These are phyloP conservation scores for Penicillium psychrosexuale DNA, from an alignment of 2,329 filamentous ascomycete species.

Conservation along the genomic window DNA sequence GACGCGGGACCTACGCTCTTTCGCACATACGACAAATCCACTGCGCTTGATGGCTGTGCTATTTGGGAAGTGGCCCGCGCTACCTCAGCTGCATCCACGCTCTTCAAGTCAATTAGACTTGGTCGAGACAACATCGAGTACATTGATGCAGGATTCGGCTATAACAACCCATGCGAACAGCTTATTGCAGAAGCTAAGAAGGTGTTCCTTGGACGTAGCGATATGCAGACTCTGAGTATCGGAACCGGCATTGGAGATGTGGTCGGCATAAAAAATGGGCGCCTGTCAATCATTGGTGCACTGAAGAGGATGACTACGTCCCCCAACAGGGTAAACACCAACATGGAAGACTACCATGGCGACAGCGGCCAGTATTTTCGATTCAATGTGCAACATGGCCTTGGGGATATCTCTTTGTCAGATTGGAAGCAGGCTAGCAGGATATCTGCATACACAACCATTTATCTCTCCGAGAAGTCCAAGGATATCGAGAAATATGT, in stretches of 20 bases:
- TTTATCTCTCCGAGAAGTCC: background rate
- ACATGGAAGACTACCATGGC: background rate
- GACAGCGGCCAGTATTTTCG: background rate
- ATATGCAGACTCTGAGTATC: background rate
- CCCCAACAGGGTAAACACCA: background rate
- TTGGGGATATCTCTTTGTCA: background rate
- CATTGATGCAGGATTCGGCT: background rate
- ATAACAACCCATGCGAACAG: background rate
- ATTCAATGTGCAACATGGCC: conserved; percentile 1
- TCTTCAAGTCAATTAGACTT: conserved; percentile 1
- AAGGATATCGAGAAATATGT: background rate
- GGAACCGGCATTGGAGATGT: background rate
- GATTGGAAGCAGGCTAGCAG: background rate
- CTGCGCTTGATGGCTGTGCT: background rate
- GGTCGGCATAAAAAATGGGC: background rate
- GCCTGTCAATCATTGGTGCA: background rate
- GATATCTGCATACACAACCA: background rate
- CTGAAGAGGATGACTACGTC: background rate
- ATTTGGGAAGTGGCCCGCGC: conserved; percentile 1
- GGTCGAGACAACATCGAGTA: background rate
- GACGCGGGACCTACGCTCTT: background rate
- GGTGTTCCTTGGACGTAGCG: background rate
- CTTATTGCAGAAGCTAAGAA: background rate
- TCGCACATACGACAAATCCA: background rate
- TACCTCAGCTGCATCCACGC: background rate